Base-by-base conservation (phyloP, 2,329 filamentous ascomycete species). In the Cercospora beticola region DNA sequence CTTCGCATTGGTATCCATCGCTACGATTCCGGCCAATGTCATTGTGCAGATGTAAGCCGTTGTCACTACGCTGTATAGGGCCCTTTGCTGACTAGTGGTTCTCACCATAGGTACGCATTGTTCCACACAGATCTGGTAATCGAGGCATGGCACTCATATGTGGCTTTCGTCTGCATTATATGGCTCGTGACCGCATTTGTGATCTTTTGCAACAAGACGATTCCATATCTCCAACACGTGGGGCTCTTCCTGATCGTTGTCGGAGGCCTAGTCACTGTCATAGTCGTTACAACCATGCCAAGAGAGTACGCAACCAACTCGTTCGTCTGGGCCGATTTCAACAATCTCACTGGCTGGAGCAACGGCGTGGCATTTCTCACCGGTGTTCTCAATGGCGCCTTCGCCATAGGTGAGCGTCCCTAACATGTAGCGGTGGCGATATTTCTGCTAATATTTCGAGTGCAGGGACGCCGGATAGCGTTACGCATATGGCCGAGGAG, bases 1-100 rank as follows among this genome's bases (percentile, higher is more conserved):
- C 70, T 87, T 89, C 67, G 87, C 86, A 0, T 82, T 88, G 5
- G 86, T 87, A 4, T 86, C 86, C 1, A 85, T 89, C 74, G 80
- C 85, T 16, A 83, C 85, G 66, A 88, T 90, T 67, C 82, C 87
- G 4, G 84, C 84, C 70, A 89, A 89, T 74, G 83, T 89, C 71
- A 79, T 84, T 12, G 84, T 90, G 18, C 85, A 86, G 73, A 86
- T 90, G 21, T 21, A n/a, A 56, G 23, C 2, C n/a, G 4, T 49
- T 21, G 1, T 21, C 9, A 21, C 43, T 1, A 2, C 3, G 16
- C 43, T 21, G 4, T 5, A 21, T 21, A 21, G 43, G 2, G 8
- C 4, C 18, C 43, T 10, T 10, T 7, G 8, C 43, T 49, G 3
- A 49, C 12, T 8, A n/a, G 23, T 26, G 18, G 2, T 14, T 10